phyloP scores from a whole-genome alignment of 2,329 filamentous ascomycete genomes.

The Aschersonia sp. region DNA sequence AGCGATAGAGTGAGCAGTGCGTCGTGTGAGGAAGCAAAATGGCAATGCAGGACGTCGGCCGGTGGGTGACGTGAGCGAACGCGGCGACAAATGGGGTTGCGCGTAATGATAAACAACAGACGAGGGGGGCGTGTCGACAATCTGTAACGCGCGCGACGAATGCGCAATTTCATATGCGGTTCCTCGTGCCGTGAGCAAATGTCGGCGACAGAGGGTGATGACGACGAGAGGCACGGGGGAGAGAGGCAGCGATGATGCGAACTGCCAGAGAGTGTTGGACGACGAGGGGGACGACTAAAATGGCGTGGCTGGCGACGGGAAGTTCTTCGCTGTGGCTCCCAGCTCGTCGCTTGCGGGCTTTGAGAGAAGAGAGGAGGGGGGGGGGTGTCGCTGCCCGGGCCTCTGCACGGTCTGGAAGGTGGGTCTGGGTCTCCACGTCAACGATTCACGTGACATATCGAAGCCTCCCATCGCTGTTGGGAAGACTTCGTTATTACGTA shows the following conservation, averaged over 20 bases:
- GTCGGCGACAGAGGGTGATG: slow-evolving; percentile 12
- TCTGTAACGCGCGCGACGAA: slow-evolving; percentile 15
- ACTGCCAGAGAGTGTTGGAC: slow-evolving; percentile 3
- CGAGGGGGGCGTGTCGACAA: slow-evolving; percentile 11
- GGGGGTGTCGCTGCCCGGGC: too few relatives aligned
- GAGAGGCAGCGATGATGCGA: slow-evolving; percentile 6
- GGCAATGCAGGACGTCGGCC: slow-evolving; percentile 5
- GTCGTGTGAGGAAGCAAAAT: not conserved
- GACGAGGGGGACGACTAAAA: slow-evolving; percentile 12
- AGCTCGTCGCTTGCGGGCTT: slow-evolving; percentile 2
- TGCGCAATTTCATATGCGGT: slow-evolving; percentile 12
- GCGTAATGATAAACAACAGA: slow-evolving; percentile 20
- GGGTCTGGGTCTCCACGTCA: slow-evolving; percentile 2
- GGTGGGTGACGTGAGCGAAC: slow-evolving; percentile 15
- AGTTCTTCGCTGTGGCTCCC: not conserved
- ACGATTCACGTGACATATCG: not conserved
- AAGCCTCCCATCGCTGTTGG: not conserved
- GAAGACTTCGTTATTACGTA: not conserved
- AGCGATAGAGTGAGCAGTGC: not conserved
- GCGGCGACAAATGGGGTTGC: slow-evolving; percentile 12
- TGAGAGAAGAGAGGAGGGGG: too few relatives aligned
- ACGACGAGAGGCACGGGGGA: slow-evolving; percentile 4
- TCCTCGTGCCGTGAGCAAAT: slow-evolving; percentile 7
- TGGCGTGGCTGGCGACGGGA: slow-evolving; percentile 22
- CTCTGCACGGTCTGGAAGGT: not conserved